These are phyloP conservation scores for Lachancea kluyveri DNA, from an alignment of 805 yeast species.

Conservation along the genomic window DNA sequence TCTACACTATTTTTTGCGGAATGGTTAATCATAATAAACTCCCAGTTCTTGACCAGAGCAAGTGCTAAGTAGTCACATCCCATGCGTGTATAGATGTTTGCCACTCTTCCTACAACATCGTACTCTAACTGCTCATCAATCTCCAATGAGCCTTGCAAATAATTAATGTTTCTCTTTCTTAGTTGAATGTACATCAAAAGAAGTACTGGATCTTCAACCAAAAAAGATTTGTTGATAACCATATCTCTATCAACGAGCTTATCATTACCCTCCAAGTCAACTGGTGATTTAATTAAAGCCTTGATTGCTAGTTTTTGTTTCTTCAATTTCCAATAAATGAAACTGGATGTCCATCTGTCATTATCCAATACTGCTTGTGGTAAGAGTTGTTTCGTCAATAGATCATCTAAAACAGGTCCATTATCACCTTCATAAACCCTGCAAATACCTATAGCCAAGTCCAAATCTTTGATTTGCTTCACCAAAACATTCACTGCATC, in stretches of 20 bases:
- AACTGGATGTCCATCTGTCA: constrained; percentile 77
- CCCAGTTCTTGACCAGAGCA: constrained; percentile 62
- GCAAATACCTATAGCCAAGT: constrained; percentile 75
- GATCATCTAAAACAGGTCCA: constrained; percentile 44
- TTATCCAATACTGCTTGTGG: constrained; percentile 55
- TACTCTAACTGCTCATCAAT: constrained; percentile 46
- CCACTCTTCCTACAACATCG: constrained; percentile 53
- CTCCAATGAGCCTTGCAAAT: constrained; percentile 42
- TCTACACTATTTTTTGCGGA: background rate
- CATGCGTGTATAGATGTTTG: constrained; percentile 72
- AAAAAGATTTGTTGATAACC: constrained; percentile 36
- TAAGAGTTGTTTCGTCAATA: constrained; percentile 46
- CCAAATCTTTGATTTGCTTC: constrained; percentile 58
- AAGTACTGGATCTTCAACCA: constrained; percentile 79
- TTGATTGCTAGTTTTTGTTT: constrained; percentile 50
- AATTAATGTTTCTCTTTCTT: constrained; percentile 45
- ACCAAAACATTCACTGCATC: constrained; percentile 76
- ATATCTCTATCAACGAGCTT: constrained; percentile 27
- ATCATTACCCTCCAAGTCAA: constrained; percentile 29
- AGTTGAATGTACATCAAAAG: constrained; percentile 58
- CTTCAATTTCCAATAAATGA: constrained; percentile 65
- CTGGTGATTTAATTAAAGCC: constrained; percentile 56
- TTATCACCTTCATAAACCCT: constrained; percentile 64
- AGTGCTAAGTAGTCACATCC: constrained; percentile 82
- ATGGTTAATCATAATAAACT: constrained; percentile 35